A percentile compares a stretch with the other conserved stretches of the same genome.
phyloP scores from a whole-genome alignment of 2,329 filamentous ascomycete species.

The Nemania bipapillata region DNA sequence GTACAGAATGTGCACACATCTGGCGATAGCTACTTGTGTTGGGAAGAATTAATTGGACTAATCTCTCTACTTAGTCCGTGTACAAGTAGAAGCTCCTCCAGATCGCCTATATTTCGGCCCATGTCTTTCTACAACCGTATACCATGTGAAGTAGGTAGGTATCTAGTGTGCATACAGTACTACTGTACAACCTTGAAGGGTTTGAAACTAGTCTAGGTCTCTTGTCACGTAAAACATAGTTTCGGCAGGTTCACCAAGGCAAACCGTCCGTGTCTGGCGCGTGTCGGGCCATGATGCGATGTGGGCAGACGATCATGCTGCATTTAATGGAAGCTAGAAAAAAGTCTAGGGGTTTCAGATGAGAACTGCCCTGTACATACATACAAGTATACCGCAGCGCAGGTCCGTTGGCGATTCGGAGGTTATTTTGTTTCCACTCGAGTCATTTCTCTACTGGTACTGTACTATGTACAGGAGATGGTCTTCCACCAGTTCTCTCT shows the following conservation, averaged over 20 bases:
- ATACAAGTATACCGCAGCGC: no score
- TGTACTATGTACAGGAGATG: no score
- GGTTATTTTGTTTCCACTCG: conserved; percentile 6
- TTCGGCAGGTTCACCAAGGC: not conserved
- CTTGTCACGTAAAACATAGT: conserved; percentile 16
- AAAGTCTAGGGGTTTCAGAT: conserved; percentile 27
- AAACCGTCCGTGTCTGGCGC: not conserved
- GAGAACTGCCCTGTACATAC: conserved; percentile 10
- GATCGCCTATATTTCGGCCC: not conserved
- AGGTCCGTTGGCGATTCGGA: conserved; percentile 20
- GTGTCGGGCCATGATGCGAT: conserved; percentile 5
- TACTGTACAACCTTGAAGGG: not conserved
- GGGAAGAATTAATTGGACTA: not conserved
- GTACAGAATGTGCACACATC: not conserved
- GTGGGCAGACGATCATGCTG: conserved; percentile 34
- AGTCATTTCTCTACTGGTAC: not conserved
- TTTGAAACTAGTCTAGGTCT: conserved; percentile 2
- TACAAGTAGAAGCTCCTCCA: not conserved
- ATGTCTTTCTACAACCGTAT: no score
- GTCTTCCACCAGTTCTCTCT: not conserved
- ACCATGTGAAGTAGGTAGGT: no score
- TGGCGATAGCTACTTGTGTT: not conserved
- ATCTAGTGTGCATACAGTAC: no score
- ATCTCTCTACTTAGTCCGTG: not conserved
- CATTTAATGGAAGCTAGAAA: not conserved